phyloP scores from a whole-genome alignment of 306 rosid genomes.

The Trifolium dubium region DNA sequence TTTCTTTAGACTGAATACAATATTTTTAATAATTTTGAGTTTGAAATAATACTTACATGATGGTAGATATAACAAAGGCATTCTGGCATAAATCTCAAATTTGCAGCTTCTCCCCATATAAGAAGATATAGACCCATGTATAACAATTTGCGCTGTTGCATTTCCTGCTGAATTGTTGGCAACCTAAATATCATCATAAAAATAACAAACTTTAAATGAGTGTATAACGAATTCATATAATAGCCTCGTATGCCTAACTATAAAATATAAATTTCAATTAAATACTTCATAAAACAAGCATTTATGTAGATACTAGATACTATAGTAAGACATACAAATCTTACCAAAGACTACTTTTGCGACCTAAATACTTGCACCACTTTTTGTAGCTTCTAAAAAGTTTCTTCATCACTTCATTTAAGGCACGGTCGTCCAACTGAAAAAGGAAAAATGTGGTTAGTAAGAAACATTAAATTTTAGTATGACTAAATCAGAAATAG shows the following conservation, averaged over 20 bases:
- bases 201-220: slow-evolving; percentile 16
- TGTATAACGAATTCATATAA: slow-evolving; percentile 11
- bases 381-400: slow-evolving; percentile 89
- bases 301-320: background rate
- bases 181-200: slow-evolving; percentile 61
- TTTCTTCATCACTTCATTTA: slow-evolving; percentile 89
- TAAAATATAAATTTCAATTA: slow-evolving; percentile 12
- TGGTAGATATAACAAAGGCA: slow-evolving; percentile 98
- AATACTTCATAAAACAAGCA: slow-evolving; percentile 4
- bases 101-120: slow-evolving; percentile 99
- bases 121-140: slow-evolving; percentile 98
- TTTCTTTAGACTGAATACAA: slow-evolving; percentile 6
- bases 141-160: slow-evolving; percentile 87
- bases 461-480: slow-evolving; percentile 19
- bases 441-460: slow-evolving; percentile 22
- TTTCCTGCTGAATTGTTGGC: slow-evolving; percentile 95
- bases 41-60: slow-evolving; percentile 65
- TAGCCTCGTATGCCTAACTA: slow-evolving; percentile 9
- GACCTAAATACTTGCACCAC: slow-evolving; percentile 95
- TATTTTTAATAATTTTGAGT: background rate
- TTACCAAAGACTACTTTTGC: slow-evolving; percentile 99
- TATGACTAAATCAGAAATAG: slow-evolving; percentile 30
- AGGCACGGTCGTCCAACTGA: slow-evolving; percentile 88
- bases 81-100: slow-evolving; percentile 98
- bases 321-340: slow-evolving; percentile 36